Percentiles rank a stretch among this genome's conserved stretches.
These are phyloP conservation scores for Tolypocladium inflatum DNA, from an alignment of 2,329 filamentous ascomycete species.

Conservation along the genomic window DNA sequence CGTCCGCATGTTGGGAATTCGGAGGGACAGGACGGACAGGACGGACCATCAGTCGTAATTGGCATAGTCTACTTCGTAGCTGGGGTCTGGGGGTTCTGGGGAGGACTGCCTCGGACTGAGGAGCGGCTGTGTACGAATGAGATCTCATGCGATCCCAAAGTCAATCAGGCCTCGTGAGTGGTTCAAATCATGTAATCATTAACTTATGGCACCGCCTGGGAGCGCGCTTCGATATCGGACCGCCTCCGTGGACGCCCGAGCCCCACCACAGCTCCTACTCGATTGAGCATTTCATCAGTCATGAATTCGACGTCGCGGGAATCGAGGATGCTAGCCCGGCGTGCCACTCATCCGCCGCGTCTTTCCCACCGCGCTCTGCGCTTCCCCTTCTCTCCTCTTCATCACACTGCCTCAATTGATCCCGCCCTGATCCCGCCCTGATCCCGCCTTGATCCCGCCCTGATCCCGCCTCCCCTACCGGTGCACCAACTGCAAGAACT, in stretches of 20 bases:
- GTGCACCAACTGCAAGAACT: conserved; percentile 1
- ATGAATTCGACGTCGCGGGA: conserved; percentile 2
- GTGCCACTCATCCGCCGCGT: neutral
- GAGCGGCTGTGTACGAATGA: neutral
- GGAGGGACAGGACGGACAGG: neutral
- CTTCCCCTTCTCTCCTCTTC: conserved; percentile 3
- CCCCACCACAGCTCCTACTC: conserved; percentile 11
- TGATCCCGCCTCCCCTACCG: conserved; percentile 2
- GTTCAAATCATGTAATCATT: neutral
- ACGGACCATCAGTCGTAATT: neutral
- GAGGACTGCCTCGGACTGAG: neutral
- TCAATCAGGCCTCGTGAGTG: neutral
- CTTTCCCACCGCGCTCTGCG: conserved; percentile 4
- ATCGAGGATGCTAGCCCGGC: neutral
- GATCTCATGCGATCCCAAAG: neutral
- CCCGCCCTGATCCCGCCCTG: conserved; percentile 1
- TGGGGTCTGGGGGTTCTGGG: neutral
- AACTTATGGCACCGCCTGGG: neutral
- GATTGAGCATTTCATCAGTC: conserved; percentile 8
- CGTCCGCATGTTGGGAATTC: neutral
- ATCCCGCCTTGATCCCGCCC: neutral
- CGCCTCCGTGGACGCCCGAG: conserved; percentile 14
- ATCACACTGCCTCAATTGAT: neutral
- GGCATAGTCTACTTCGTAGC: neutral
- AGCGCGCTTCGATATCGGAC: conserved; percentile 13